These are phyloP conservation scores for Fusarium sp. DNA, from an alignment of 2,329 filamentous ascomycete species.

Conservation along the genomic window DNA sequence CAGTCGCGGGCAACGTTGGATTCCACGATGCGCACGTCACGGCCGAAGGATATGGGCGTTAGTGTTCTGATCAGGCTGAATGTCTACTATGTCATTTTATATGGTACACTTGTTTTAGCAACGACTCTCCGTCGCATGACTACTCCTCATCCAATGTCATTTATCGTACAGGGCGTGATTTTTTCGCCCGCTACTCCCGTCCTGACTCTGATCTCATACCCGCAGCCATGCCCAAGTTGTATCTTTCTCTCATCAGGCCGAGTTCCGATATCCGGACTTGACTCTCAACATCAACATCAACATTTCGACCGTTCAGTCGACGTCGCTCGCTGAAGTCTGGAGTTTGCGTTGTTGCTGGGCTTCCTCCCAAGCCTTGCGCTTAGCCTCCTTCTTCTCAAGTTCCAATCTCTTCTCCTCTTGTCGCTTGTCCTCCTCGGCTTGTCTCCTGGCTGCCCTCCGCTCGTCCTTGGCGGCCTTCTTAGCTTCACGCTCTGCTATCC, in stretches of 20 bases:
- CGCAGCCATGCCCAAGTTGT: not conserved
- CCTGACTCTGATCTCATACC: not conserved
- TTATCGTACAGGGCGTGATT: conserved; percentile 38
- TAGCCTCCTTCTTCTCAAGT: conserved; percentile 41
- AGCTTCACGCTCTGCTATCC: conserved; percentile 64
- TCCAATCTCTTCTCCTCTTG: conserved; percentile 44
- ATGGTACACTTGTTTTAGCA: conserved; percentile 36
- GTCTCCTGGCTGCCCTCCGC: conserved; percentile 56
- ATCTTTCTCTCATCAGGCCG: not conserved
- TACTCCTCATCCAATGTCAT: conserved; percentile 7
- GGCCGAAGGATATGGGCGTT: conserved; percentile 6
- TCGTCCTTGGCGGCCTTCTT: conserved; percentile 69
- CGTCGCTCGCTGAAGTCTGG: conserved; percentile 27
- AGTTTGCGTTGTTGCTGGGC: conserved; percentile 32
- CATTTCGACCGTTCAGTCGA: conserved; percentile 20
- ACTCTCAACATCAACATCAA: conserved; percentile 12
- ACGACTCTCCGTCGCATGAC: conserved; percentile 26
- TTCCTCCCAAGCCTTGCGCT: conserved; percentile 40
- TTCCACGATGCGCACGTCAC: conserved; percentile 5
- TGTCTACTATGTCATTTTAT: conserved; percentile 36
- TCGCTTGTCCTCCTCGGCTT: conserved; percentile 37
- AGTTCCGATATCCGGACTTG: not conserved
- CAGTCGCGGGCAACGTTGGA: conserved; percentile 6
- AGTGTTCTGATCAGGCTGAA: conserved; percentile 21
- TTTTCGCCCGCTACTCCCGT: conserved; percentile 4